Base-by-base conservation (phyloP, 1,284 basidiomycete genomes). In the Ustanciosporium gigantosporum region DNA sequence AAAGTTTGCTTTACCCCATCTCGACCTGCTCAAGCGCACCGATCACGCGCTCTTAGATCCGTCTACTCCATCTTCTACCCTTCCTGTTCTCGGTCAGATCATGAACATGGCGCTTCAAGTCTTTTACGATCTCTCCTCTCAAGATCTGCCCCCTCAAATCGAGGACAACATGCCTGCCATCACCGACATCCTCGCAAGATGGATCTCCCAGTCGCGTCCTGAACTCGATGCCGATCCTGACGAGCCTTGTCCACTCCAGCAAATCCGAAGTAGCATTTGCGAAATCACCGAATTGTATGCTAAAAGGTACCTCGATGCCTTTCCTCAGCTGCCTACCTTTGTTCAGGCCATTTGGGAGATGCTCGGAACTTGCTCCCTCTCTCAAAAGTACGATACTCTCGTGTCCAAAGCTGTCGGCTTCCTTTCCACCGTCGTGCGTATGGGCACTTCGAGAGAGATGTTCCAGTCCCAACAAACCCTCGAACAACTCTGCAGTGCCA, bases 201-300 rank as follows among this genome's bases (percentile, higher is more conserved):
- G 70, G 58, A 61, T 74, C 25, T 64, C 53, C 15, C 49, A 82
- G 5, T 39, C 55, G 3, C 61, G 67, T 15, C 48, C 68, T 0
- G 65, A 71, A 31, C 58, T 74, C 47, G 61, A 61, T 20, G 36
- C 57, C 11, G 73, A 74, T 29, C 84, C 87, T 31, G 92, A 96
- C 45, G 91, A 95, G 52, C 88, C 91, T 0, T 91, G 89, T 2
- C 82, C 91, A 9, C 82, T 91, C 15, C 88, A 92, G 36, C 86
- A 89, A 79, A 86, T 96, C 66, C 90, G 94, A 77, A 89, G 91
- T 1, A 84, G 85, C 21, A 88, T 97, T 45, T 87, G 96, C 46
- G 93, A 97, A 79, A 90, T 95, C 46, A 86, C 87, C 27, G 92
- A 95, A 85, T 83, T 97, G 27, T 97, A 90, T 78, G 86, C 91